Evolutionary conservation across 164 flowering plant genomes (phyloP).

Genomic region (Kalanchoe fedtschenkoi): DNA sequence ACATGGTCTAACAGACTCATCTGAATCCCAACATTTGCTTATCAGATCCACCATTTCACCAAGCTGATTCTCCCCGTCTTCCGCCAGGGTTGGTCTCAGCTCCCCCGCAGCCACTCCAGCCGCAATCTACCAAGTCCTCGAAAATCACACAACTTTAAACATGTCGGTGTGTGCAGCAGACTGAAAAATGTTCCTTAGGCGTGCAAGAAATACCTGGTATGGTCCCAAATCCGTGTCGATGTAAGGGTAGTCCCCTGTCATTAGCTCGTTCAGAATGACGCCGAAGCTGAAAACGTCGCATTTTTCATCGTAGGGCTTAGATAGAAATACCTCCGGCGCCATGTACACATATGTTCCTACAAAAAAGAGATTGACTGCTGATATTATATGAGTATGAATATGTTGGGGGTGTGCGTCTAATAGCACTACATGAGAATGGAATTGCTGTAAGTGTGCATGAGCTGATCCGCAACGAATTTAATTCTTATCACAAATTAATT

Average conservation of each 20-base stretch:
- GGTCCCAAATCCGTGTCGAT: constrained; percentile 43
- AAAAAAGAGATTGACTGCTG: too few relatives aligned
- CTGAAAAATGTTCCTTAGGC: too few relatives aligned
- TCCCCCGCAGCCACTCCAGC: constrained; percentile 38
- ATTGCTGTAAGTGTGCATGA: too few relatives aligned
- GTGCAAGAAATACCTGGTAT: constrained; percentile 28
- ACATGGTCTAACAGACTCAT: constrained; percentile 36
- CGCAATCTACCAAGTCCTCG: constrained; percentile 34
- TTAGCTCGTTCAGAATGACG: constrained; percentile 49
- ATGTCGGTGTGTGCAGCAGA: too few relatives aligned
- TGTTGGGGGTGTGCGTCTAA: too few relatives aligned
- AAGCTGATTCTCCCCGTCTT: constrained; percentile 19
- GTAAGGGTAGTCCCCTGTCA: constrained; percentile 57
- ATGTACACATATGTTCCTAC: constrained; percentile 64
- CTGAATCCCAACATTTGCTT: constrained; percentile 34
- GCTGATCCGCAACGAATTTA: too few relatives aligned
- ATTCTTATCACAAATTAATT: too few relatives aligned
- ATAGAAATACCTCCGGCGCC: constrained; percentile 63
- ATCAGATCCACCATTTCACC: constrained; percentile 40
- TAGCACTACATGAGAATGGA: too few relatives aligned
- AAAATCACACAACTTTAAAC: neutral
- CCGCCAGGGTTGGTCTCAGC: constrained; percentile 39
- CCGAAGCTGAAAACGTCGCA: constrained; percentile 62
- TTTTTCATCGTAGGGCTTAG: constrained; percentile 52
- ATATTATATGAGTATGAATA: too few relatives aligned